phyloP scores from a whole-genome alignment of 1,139 yeast species.

The Scheffersomyces titani region DNA sequence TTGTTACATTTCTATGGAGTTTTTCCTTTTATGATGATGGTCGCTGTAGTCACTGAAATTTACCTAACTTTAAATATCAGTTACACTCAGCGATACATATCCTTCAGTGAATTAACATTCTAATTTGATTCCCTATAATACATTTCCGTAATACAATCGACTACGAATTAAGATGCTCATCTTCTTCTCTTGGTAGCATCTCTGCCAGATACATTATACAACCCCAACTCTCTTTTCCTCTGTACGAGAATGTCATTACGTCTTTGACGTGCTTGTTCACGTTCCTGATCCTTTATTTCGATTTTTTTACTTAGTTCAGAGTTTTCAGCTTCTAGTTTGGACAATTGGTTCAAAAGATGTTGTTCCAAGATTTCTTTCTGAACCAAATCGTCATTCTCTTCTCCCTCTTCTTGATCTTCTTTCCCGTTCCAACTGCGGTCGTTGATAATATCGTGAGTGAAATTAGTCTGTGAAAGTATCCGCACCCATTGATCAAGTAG shows the following conservation, averaged over 20 bases:
- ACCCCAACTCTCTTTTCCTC: conserved; percentile 29
- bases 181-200: conserved; percentile 6
- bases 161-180: not conserved
- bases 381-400: conserved; percentile 20
- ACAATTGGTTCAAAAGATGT: conserved; percentile 25
- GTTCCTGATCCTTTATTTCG: conserved; percentile 23
- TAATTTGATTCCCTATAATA: not conserved
- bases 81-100: not conserved
- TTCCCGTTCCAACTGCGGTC: conserved; percentile 37
- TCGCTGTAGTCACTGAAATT: not conserved
- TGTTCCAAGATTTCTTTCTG: conserved; percentile 22
- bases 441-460: conserved; percentile 38
- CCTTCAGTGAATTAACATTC: not conserved
- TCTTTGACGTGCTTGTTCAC: conserved; percentile 13
- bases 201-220: conserved; percentile 6
- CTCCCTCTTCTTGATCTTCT: conserved; percentile 13
- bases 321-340: conserved; percentile 29
- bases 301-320: conserved; percentile 26
- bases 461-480: conserved; percentile 47
- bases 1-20: not conserved
- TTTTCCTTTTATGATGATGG: not conserved
- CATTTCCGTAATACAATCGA: not conserved
- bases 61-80: not conserved
- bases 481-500: conserved; percentile 48
- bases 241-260: conserved; percentile 16